Base-by-base conservation (phyloP, 495 filamentous ascomycete genomes). In the Aspergillus mulundensis region DNA sequence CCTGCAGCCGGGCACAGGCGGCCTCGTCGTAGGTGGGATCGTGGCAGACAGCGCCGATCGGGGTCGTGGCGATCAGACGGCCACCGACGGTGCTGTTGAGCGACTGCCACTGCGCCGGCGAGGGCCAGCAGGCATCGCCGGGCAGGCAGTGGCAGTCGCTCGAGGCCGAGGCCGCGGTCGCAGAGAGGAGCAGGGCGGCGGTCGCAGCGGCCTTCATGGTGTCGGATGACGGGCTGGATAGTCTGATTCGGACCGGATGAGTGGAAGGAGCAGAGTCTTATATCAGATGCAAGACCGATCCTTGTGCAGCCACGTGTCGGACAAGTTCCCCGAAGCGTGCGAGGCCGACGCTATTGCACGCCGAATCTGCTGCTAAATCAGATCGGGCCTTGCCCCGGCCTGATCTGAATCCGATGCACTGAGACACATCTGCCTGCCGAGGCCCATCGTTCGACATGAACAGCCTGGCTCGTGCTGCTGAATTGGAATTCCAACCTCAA, bases 71-170 rank as follows among this genome's bases (percentile, higher is more conserved):
- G 25, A 82, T 58, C 34, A 83, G 62, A 25, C 66, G 63, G 8
- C 80, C 80, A 19, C 61, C 65, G 16, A 80, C 54, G 10, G 77
- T 70, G 47, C 61, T 48, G 54, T 81, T 82, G n/a, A 83, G 65
- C 1, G 57, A 34, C 10, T 58, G 24, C 79, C 79, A 83, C 28
- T 62, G 60, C 11, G 56, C 32, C 0, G 49, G 44, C 3, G 71
- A 65, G 10, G 80, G 80, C 80, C 80, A 83, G 62, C 71, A 71
- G 30, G 51, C n/a, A 46, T 83, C 78, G 0, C 65, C 67, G 0
- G 76, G 76, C 30, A 68, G 60, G 47, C 68, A 71, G 41, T 58
- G 61, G 53, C 70, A 11, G 53, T 62, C 14, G 41, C 30, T 53
- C 24, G 43, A 42, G 40, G 53, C 50, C n/a, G 60, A 61, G 30